A percentile compares a stretch with the other conserved stretches of the same genome.
Conservation (phyloP, 225 moss, liverwort and hornwort genomes). For the Physcomitrium patens region DNA sequence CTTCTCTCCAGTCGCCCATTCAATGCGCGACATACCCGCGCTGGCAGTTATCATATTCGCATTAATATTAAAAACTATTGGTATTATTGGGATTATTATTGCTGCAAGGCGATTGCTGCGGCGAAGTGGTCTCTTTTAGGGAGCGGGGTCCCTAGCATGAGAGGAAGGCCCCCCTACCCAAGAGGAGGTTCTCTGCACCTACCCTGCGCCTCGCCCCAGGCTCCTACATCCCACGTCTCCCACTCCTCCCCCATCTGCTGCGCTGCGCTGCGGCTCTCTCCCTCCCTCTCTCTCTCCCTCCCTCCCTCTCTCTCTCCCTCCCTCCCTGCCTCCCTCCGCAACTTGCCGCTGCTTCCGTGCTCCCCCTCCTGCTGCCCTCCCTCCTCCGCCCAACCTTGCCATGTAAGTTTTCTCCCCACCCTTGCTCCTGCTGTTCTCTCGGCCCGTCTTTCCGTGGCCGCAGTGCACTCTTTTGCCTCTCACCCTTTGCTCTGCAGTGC, state of each 20-base stretch:
- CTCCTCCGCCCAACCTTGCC: background rate
- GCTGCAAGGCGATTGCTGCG: too few relatives aligned
- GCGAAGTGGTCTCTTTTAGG: too few relatives aligned
- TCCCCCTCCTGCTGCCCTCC: background rate
- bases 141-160: too few relatives aligned
- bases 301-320: too few relatives aligned
- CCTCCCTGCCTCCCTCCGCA: background rate
- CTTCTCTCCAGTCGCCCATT: too few relatives aligned
- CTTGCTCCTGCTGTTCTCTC: too few relatives aligned
- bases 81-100: too few relatives aligned
- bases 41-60: too few relatives aligned
- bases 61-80: too few relatives aligned
- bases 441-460: background rate
- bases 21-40: too few relatives aligned
- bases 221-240: slow-evolving; percentile 19
- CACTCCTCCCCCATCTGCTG: background rate
- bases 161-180: background rate
- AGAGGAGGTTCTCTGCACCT: slow-evolving; percentile 1
- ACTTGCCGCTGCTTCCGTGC: background rate
- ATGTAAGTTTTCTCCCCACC: background rate
- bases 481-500: too few relatives aligned
- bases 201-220: background rate
- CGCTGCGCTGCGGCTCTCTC: background rate
- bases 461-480: too few relatives aligned
- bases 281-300: background rate